A percentile compares a stretch with the other conserved stretches of the same genome.
phyloP scores from a whole-genome alignment of 345 rosid species.

The Aurinia saxatilis region DNA sequence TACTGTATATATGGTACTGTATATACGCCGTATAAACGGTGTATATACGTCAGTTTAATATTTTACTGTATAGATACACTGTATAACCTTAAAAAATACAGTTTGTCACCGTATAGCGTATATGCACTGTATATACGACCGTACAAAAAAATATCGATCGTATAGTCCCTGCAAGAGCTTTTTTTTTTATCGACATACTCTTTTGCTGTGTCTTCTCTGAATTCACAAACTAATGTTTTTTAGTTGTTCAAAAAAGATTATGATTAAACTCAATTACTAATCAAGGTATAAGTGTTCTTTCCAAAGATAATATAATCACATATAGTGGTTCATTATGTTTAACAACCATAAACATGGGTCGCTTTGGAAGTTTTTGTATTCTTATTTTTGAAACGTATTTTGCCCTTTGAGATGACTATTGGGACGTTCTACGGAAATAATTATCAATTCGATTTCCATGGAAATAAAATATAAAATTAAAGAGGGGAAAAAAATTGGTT shows the following conservation, averaged over 20 bases:
- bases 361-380: background rate
- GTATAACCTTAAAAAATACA: too few relatives aligned
- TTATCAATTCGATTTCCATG: background rate
- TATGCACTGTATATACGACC: too few relatives aligned
- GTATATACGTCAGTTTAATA: too few relatives aligned
- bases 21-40: too few relatives aligned
- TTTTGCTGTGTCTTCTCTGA: background rate
- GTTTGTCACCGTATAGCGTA: too few relatives aligned
- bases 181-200: background rate
- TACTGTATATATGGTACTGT: too few relatives aligned
- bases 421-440: background rate
- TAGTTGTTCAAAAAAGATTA: background rate
- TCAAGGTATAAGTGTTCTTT: background rate
- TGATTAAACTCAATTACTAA: background rate
- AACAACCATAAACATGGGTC: slow-evolving; percentile 3
- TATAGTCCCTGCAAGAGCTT: background rate
- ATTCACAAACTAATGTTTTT: background rate
- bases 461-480: background rate
- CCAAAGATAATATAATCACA: background rate
- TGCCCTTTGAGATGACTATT: slow-evolving; percentile 19
- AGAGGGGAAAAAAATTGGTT: background rate
- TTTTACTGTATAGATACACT: too few relatives aligned
- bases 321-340: background rate
- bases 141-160: too few relatives aligned
- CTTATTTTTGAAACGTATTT: background rate